Percentiles rank a stretch among this genome's conserved stretches.
These are phyloP conservation scores for Candolleomyces eurysporus DNA, from an alignment of 768 basidiomycete species.

Conservation along the genomic window DNA sequence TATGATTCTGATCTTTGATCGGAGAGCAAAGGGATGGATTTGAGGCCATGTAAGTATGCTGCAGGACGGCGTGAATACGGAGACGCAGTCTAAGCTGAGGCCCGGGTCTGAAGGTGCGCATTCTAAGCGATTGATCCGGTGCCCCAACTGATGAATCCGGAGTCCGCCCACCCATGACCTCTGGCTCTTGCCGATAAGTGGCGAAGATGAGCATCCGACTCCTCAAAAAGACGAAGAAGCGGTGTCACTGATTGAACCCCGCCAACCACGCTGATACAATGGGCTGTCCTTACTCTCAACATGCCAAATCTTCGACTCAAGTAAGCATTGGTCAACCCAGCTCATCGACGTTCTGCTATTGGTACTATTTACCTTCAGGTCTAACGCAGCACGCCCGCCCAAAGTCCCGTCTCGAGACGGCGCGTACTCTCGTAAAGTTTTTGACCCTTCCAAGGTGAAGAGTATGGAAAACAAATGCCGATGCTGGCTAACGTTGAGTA, in stretches of 20 bases:
- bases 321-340: not conserved
- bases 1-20: slow-evolving; percentile 74
- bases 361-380: slow-evolving; percentile 32
- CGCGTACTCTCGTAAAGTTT: too few species aligned
- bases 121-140: not conserved
- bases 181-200: slow-evolving; percentile 10
- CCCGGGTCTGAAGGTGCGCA: slow-evolving; percentile 70
- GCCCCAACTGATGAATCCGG: not conserved
- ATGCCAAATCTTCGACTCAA: slow-evolving; percentile 60
- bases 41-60: slow-evolving; percentile 64
- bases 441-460: too few species aligned
- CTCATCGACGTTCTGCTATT: not conserved
- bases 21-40: slow-evolving; percentile 67
- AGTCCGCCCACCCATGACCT: slow-evolving; percentile 65
- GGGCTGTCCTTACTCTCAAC: slow-evolving; percentile 76
- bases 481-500: too few species aligned
- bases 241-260: slow-evolving; percentile 46
- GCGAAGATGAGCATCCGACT: not conserved
- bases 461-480: too few species aligned
- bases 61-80: slow-evolving; percentile 59
- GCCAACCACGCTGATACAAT: slow-evolving; percentile 72
- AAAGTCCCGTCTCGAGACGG: slow-evolving; percentile 65
- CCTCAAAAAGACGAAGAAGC: slow-evolving; percentile 35
- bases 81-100: slow-evolving; percentile 59
- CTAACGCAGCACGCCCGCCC: slow-evolving; percentile 51